Evolutionary conservation across 2,329 filamentous ascomycete species (phyloP), one percentile per base, ranked within the genome.

Genomic region (Fusarium fujikuroi): DNA sequence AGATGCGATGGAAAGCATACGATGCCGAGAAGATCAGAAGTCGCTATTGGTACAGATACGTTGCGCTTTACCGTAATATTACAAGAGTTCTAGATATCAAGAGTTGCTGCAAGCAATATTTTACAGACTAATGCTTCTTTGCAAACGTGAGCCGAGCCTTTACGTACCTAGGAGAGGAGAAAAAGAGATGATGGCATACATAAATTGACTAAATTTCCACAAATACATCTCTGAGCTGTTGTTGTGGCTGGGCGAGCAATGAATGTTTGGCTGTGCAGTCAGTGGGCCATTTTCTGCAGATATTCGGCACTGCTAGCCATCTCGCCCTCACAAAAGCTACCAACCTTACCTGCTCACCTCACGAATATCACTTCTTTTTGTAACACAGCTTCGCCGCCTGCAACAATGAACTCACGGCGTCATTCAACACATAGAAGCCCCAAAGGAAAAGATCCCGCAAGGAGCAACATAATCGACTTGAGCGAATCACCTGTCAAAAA

Each of bases 1-100:
- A 30, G 4, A 1, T 42, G 1, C 0, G 19, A 4, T 18, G 36
- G 4, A 54, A 14, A 1, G 14, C 2, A n/a, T n/a, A n/a, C 0
- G 3, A 10, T 30, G 19, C 1, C 7, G 50, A 54, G 34, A n/a
- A 16, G 9, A n/a, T 5, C 0, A 42, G 2, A 54, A n/a, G 23
- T 12, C 25, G 2, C 0, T n/a, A 12, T 54, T 54, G 4, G 36
- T 18, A 54, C 36, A 25, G 12, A 52, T 54, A 7, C 10, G 5
- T 18, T n/a, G 3, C 19, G 3, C 10, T 8, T 30, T 30, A 25
- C 50, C 7, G 0, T n/a, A n/a, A n/a, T 42, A 28, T 14, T 3
- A 40, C 23, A 9, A 9, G 23, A 53, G 9, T 53, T 39, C 34
- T 14, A 7, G 9, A 9, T 53, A n/a, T 53, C 2, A 8, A 36